These are phyloP conservation scores for Penicillium brasilianum DNA, from an alignment of 2,329 filamentous ascomycete species.

Conservation along the genomic window DNA sequence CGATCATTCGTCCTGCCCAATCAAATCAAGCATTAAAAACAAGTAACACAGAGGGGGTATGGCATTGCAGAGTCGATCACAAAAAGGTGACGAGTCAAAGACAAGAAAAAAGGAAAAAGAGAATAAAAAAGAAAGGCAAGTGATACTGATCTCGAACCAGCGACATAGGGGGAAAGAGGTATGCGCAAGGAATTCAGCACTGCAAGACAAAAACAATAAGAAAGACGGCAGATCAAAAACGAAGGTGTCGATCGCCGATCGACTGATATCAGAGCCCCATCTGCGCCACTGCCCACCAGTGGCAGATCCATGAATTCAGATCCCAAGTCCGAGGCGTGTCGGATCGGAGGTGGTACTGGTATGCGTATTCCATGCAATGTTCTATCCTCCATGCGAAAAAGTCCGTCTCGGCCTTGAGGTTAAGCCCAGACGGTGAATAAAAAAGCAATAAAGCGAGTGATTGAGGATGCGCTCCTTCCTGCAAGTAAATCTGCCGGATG, in stretches of 20 bases:
- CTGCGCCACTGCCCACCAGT: conserved; percentile 34
- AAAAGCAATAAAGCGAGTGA: conserved; percentile 12
- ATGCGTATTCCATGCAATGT: conserved; percentile 30
- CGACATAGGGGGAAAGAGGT: conserved; percentile 16
- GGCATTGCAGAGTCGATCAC: conserved; percentile 20
- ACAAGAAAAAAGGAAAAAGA: neutral
- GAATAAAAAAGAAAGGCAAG: conserved; percentile 7
- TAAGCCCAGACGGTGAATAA: neutral
- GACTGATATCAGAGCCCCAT: conserved; percentile 23
- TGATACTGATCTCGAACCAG: conserved; percentile 5
- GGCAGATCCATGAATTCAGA: conserved; percentile 31
- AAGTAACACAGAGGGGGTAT: conserved; percentile 23
- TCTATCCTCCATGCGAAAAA: conserved; percentile 28
- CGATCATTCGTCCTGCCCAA: conserved; percentile 1
- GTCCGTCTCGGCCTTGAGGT: conserved; percentile 8
- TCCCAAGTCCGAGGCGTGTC: conserved; percentile 1
- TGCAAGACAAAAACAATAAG: conserved; percentile 12
- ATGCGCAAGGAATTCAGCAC: conserved; percentile 21
- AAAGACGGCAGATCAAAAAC: conserved; percentile 1
- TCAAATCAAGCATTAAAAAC: conserved; percentile 16
- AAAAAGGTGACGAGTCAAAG: conserved; percentile 2
- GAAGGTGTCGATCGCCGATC: conserved; percentile 27
- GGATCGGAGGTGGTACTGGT: conserved; percentile 1
- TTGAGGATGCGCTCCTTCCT: neutral
- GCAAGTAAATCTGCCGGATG: conserved; percentile 4